Percentiles rank a stretch among this genome's conserved stretches.
Conservation (phyloP, 1,284 basidiomycete species). For the Papiliotrema laurentii region DNA sequence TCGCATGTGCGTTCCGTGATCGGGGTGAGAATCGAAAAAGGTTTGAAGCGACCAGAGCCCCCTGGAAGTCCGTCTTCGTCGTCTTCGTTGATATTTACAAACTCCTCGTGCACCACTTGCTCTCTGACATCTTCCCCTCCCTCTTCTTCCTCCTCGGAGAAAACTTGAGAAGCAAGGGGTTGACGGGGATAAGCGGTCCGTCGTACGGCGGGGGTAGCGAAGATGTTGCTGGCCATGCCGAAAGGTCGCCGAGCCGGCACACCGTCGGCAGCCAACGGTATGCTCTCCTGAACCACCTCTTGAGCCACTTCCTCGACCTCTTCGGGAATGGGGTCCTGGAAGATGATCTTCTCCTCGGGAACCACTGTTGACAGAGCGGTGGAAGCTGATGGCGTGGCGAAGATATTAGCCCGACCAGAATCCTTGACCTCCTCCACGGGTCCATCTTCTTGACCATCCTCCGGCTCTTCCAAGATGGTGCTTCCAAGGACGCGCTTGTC, state of each 20-base stretch:
- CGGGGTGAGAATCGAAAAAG: conserved; percentile 85
- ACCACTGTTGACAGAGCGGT: no score
- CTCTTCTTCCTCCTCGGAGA: conserved; percentile 4
- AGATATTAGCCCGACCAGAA: neutral
- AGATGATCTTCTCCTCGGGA: no score
- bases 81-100: conserved; percentile 15
- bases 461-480: conserved; percentile 16
- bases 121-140: neutral
- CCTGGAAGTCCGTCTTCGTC: conserved; percentile 22
- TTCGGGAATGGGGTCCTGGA: neutral
- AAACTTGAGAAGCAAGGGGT: neutral
- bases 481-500: conserved; percentile 10
- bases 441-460: conserved; percentile 10
- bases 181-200: neutral
- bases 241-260: neutral
- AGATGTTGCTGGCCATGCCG: neutral
- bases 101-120: neutral
- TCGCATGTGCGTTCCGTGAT: conserved; percentile 90
- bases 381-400: no score
- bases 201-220: neutral
- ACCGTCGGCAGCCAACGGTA: no score
- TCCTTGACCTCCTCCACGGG: neutral
- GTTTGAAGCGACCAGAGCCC: conserved; percentile 61
- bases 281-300: conserved; percentile 7
- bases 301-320: conserved; percentile 2